Conservation (phyloP, 176 grass and related monocot species). For the Urochloa ruziziensis region DNA sequence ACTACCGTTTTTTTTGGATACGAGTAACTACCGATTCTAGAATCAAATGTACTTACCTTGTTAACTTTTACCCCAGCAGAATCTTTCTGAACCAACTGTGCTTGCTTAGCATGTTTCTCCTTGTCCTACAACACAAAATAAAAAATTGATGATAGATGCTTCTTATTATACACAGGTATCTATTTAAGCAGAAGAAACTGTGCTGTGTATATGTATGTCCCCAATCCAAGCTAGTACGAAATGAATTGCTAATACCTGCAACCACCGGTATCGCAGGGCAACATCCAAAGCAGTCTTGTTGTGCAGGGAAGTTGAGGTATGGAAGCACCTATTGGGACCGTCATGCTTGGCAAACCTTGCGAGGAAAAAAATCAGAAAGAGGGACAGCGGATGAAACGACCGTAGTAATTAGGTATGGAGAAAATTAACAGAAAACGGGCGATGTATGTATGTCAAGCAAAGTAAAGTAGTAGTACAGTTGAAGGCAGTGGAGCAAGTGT, state of each 20-base stretch:
- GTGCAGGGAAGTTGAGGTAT: background rate
- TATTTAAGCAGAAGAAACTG: background rate
- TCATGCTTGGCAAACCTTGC: background rate
- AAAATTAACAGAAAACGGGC: background rate
- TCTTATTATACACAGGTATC: background rate
- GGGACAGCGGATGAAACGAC: background rate
- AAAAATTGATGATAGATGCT: background rate
- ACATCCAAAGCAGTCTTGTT: constrained; percentile 18
- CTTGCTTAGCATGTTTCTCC: background rate
- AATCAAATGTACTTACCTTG: constrained; percentile 7
- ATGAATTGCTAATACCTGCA: background rate
- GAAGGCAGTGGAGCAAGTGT: background rate
- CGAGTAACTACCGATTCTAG: background rate
- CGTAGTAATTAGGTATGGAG: too few species aligned
- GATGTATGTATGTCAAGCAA: too few species aligned
- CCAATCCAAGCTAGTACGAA: background rate
- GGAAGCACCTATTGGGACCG: background rate
- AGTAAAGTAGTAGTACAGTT: background rate
- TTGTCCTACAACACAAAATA: background rate
- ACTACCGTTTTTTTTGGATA: too few species aligned
- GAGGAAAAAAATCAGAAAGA: background rate
- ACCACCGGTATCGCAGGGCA: constrained; percentile 14
- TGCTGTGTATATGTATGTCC: background rate
- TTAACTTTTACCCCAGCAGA: background rate
- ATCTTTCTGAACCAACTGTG: background rate